Conservation (phyloP, 2,329 filamentous ascomycete species). For the Chrysoporthe austroafricana region DNA sequence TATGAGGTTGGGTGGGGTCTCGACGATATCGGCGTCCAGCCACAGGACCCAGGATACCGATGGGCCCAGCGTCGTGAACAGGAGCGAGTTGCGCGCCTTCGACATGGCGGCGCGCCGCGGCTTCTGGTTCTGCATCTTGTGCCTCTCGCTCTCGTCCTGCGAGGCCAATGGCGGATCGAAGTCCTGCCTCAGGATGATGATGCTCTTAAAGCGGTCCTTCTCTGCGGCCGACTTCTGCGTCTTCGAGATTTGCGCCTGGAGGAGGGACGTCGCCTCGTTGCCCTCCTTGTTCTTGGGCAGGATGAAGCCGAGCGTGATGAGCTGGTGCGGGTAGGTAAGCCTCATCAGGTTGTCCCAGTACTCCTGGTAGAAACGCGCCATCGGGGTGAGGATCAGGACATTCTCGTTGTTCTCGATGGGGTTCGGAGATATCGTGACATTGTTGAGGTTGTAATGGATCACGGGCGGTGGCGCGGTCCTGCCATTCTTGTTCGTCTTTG, state of each 20-base stretch:
- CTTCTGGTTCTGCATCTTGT: slow-evolving; percentile 92
- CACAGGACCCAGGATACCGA: slow-evolving; percentile 95
- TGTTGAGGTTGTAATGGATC: slow-evolving; percentile 92
- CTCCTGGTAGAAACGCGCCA: slow-evolving; percentile 88
- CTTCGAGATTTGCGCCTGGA: slow-evolving; percentile 83
- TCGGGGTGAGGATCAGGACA: slow-evolving; percentile 88
- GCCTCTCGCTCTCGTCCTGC: slow-evolving; percentile 85
- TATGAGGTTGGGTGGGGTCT: slow-evolving; percentile 82
- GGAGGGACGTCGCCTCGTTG: slow-evolving; percentile 78
- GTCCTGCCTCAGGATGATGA: slow-evolving; percentile 94
- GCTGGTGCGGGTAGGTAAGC: slow-evolving; percentile 86
- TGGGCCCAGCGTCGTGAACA: slow-evolving; percentile 93
- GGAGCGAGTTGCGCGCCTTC: slow-evolving; percentile 87
- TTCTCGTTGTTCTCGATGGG: slow-evolving; percentile 81
- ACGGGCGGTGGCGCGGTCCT: slow-evolving; percentile 76
- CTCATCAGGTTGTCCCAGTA: slow-evolving; percentile 94
- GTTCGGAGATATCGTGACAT: slow-evolving; percentile 79
- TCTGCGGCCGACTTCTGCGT: slow-evolving; percentile 79
- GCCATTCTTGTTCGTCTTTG: slow-evolving; percentile 56
- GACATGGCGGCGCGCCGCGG: slow-evolving; percentile 86
- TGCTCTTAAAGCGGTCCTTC: slow-evolving; percentile 83
- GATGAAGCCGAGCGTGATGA: slow-evolving; percentile 95
- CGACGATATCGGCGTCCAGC: slow-evolving; percentile 90
- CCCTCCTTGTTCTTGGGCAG: slow-evolving; percentile 92
- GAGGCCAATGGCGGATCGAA: slow-evolving; percentile 81